Conservation (phyloP, 2,329 filamentous ascomycete genomes). For the Penicillium sp. region DNA sequence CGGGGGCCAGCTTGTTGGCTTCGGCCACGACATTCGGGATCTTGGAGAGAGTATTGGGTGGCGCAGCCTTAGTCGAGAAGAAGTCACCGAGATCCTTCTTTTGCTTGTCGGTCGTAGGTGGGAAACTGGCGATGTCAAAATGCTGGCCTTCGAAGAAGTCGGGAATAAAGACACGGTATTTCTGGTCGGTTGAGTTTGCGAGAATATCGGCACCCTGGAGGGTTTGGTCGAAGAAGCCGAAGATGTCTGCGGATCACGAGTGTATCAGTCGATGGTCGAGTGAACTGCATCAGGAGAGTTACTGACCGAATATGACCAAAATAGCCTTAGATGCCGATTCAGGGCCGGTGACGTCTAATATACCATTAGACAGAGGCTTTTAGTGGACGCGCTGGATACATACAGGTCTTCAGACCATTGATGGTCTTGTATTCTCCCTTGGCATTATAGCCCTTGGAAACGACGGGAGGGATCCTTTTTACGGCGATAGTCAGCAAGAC, state of each 20-base stretch:
- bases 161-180: constrained; percentile 85
- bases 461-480: constrained; percentile 41
- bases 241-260: constrained; percentile 49
- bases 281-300: background rate
- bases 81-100: constrained; percentile 57
- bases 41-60: constrained; percentile 55
- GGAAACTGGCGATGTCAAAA: constrained; percentile 59
- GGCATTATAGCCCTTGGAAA: constrained; percentile 48
- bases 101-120: constrained; percentile 58
- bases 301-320: constrained; percentile 52
- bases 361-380: background rate
- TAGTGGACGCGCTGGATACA: constrained; percentile 14
- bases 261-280: background rate
- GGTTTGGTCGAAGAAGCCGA: constrained; percentile 62
- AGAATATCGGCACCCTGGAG: constrained; percentile 62
- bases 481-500: constrained; percentile 1
- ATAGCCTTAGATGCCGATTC: constrained; percentile 55
- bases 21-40: constrained; percentile 55
- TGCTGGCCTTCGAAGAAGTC: constrained; percentile 84
- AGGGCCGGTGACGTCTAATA: constrained; percentile 54
- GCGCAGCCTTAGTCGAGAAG: constrained; percentile 55
- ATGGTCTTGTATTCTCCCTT: constrained; percentile 59
- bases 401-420: constrained; percentile 61
- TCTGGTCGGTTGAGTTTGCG: constrained; percentile 55
- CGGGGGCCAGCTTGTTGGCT: constrained; percentile 46